Evolutionary conservation across 331 rosid genomes (phyloP), one percentile per base, ranked within the genome.

Genomic region (Ulmus americana): DNA sequence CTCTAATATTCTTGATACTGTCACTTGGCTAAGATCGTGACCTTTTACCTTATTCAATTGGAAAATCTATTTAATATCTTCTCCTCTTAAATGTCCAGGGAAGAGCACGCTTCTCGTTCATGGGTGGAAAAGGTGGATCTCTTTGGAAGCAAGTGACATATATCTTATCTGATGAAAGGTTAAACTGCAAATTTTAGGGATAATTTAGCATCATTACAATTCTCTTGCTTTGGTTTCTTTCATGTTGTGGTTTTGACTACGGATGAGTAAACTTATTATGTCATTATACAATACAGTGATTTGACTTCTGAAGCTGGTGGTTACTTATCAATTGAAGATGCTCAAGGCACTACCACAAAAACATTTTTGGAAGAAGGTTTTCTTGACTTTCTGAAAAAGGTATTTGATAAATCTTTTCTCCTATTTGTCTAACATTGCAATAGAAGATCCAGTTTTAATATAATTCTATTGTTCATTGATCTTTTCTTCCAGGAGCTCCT

Each of bases 21-120:
- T 65, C 53, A 15, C 49, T 62, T 13, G 14, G 47, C 50, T 71
- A 55, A 43, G 44, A 5, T 68, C 55, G 8, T 15, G 12, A 38
- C 18, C 64, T 40, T 45, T 2, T 56, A 18, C 15, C 55, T 58
- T 6, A 73, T 47, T 42, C 39, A 43, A 8, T 12, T 42, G 57
- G 12, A 55, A 59, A 55, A 22, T 47, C 10, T 55, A 45, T 40
- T 59, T 13, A 59, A 44, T 22, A 0, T 18, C 9, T 11, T 10
- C 10, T 59, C 5, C 67, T 72, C n/a, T 20, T 68, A 41, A 60
- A 44, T 67, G 60, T 67, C 43, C 64, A 90, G 97, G 83, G 80
- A 79, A 82, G 99, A 80, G 99, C 97, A 28, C 91, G 92, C 50
- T 94, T 94, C 79, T 94, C 99, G 55, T 94, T 87, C 70, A 90